phyloP scores from a whole-genome alignment of 2,329 filamentous ascomycete species.

The Calonectria naviculata region DNA sequence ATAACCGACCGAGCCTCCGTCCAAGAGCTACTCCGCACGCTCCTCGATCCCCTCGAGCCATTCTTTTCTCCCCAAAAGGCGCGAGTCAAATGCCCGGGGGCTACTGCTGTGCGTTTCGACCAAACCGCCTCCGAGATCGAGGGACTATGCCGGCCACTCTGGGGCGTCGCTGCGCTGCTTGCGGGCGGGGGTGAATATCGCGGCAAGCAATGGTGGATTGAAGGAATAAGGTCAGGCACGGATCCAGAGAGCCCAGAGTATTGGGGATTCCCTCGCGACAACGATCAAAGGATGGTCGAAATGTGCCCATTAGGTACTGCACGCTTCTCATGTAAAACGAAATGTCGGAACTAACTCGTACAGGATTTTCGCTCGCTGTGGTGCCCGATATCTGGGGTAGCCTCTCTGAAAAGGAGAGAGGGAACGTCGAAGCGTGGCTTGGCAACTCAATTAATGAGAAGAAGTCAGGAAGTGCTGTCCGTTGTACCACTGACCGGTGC shows the following conservation, averaged over 20 bases:
- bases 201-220: slow-evolving; percentile 71
- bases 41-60: slow-evolving; percentile 77
- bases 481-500: not conserved
- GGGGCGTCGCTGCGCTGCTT: slow-evolving; percentile 78
- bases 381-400: slow-evolving; percentile 74
- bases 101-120: slow-evolving; percentile 81
- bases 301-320: slow-evolving; percentile 77
- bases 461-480: slow-evolving; percentile 57
- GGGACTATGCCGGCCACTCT: slow-evolving; percentile 79
- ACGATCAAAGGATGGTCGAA: slow-evolving; percentile 87
- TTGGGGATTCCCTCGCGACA: slow-evolving; percentile 81
- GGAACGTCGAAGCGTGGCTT: slow-evolving; percentile 77
- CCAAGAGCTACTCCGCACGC: slow-evolving; percentile 69
- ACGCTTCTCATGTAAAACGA: not conserved
- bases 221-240: slow-evolving; percentile 77
- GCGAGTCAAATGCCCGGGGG: slow-evolving; percentile 74
- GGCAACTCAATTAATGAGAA: slow-evolving; percentile 82
- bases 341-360: not conserved
- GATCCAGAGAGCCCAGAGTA: slow-evolving; percentile 77
- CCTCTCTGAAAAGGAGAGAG: slow-evolving; percentile 69
- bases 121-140: slow-evolving; percentile 82
- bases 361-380: slow-evolving; percentile 77
- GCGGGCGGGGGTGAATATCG: slow-evolving; percentile 75
- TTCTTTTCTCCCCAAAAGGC: slow-evolving; percentile 77
- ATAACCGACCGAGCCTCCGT: slow-evolving; percentile 65